phyloP scores from a whole-genome alignment of 345 rosid genomes.

The Murraya koenigii region DNA sequence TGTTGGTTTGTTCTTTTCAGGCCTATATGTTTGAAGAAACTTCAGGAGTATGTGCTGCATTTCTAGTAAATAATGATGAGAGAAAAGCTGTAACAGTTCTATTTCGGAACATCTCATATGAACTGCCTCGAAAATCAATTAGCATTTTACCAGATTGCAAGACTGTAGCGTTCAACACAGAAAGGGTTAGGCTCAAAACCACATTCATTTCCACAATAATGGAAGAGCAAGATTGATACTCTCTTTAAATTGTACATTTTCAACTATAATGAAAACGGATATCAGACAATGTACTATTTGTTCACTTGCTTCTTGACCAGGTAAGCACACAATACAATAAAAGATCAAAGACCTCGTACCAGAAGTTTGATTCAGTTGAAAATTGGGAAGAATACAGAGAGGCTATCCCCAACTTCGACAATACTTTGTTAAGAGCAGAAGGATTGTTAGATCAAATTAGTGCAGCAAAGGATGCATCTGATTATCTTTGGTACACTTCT shows the following conservation, averaged over 20 bases:
- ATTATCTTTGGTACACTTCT: constrained; percentile 54
- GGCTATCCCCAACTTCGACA: constrained; percentile 28
- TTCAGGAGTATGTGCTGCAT: constrained; percentile 38
- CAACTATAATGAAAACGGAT: background rate
- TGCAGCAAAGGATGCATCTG: constrained; percentile 45
- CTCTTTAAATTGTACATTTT: background rate
- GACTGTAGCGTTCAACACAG: constrained; percentile 34
- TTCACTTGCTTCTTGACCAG: constrained; percentile 20
- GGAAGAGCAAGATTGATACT: background rate
- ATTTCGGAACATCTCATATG: constrained; percentile 28
- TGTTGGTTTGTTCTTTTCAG: constrained; percentile 9
- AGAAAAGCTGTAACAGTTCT: constrained; percentile 4
- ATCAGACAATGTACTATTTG: background rate
- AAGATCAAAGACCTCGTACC: constrained; percentile 27
- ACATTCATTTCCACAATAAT: background rate
- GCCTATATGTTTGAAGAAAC: constrained; percentile 31
- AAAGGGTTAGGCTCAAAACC: constrained; percentile 12
- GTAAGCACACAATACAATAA: constrained; percentile 27
- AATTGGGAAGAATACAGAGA: constrained; percentile 45
- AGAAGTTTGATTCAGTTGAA: constrained; percentile 15
- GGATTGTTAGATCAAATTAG: constrained; percentile 41
- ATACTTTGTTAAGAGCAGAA: constrained; percentile 31
- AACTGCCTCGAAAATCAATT: constrained; percentile 35
- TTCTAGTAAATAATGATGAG: constrained; percentile 35
- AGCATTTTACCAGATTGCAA: constrained; percentile 49